phyloP scores from a whole-genome alignment of 2,329 filamentous ascomycete genomes.

The Biscogniauxia marginata region DNA sequence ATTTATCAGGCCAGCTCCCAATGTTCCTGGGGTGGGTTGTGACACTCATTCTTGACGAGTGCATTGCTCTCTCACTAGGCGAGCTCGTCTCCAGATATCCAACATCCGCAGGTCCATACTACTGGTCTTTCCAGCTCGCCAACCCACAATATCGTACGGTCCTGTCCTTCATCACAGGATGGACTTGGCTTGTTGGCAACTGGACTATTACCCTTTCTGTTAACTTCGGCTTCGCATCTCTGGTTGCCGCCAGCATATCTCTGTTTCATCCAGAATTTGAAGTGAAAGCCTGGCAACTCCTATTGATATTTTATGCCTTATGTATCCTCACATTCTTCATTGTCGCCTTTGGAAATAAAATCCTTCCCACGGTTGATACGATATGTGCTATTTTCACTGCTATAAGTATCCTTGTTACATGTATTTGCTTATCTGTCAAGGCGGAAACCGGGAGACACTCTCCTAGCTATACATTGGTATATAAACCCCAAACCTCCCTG shows the following conservation, averaged over 20 bases:
- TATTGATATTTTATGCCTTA: slow-evolving; percentile 62
- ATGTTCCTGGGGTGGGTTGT: slow-evolving; percentile 59
- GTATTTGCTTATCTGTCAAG: slow-evolving; percentile 54
- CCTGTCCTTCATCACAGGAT: slow-evolving; percentile 52
- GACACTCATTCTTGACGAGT: slow-evolving; percentile 52
- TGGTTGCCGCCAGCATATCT: slow-evolving; percentile 50
- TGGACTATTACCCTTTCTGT: slow-evolving; percentile 53
- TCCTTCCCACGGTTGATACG: slow-evolving; percentile 59
- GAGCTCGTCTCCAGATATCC: slow-evolving; percentile 53
- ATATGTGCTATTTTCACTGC: slow-evolving; percentile 55
- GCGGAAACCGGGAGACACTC: slow-evolving; percentile 53
- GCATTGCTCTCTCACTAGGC: slow-evolving; percentile 48
- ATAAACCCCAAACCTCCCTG: background rate
- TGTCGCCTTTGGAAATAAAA: slow-evolving; percentile 55
- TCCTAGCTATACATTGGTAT: slow-evolving; percentile 46
- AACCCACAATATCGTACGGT: slow-evolving; percentile 40
- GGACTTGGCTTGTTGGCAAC: slow-evolving; percentile 52
- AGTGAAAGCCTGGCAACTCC: slow-evolving; percentile 54
- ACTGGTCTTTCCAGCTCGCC: slow-evolving; percentile 52
- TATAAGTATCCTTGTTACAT: slow-evolving; percentile 54
- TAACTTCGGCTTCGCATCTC: slow-evolving; percentile 54
- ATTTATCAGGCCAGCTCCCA: slow-evolving; percentile 44
- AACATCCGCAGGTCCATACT: slow-evolving; percentile 51
- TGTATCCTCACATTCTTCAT: slow-evolving; percentile 54
- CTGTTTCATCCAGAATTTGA: slow-evolving; percentile 55